Conservation (phyloP, 371 early-diverging fungal species). For the Rhizopus microsporus region DNA sequence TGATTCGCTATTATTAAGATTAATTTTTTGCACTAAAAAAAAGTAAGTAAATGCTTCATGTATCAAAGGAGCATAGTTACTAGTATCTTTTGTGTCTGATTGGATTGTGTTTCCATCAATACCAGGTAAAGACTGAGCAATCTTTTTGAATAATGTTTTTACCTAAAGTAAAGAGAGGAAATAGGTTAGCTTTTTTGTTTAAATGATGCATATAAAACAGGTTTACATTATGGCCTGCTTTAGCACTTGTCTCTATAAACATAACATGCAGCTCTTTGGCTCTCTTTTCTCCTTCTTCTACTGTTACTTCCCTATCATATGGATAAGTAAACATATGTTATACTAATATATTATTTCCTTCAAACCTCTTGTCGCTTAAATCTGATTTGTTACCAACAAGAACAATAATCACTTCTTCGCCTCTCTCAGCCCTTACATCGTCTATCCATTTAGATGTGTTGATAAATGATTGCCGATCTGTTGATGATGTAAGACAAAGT, state of each 20-base stretch:
- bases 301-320: constrained; percentile 74
- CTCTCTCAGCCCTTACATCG: constrained; percentile 94
- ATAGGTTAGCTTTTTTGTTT: background rate
- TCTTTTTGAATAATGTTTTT: constrained; percentile 90
- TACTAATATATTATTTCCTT: background rate
- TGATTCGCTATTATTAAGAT: constrained; percentile 26
- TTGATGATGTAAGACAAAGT: constrained; percentile 3
- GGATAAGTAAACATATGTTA: too few species aligned
- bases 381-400: constrained; percentile 99
- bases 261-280: constrained; percentile 90
- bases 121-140: constrained; percentile 92
- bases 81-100: constrained; percentile 33
- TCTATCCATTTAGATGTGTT: constrained; percentile 98
- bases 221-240: constrained; percentile 91
- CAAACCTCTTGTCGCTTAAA: constrained; percentile 81
- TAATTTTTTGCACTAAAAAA: constrained; percentile 34
- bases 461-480: constrained; percentile 89
- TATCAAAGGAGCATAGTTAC: constrained; percentile 11
- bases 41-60: background rate
- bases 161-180: constrained; percentile 34
- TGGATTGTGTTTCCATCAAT: constrained; percentile 61
- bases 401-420: constrained; percentile 94
- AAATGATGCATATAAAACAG: too few species aligned
- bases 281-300: constrained; percentile 94
- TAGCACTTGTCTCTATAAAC: constrained; percentile 96